Evolutionary conservation across 2,329 filamentous ascomycete species (phyloP), one percentile per base, ranked within the genome.

Genomic region (Setomelanomma holmii): DNA sequence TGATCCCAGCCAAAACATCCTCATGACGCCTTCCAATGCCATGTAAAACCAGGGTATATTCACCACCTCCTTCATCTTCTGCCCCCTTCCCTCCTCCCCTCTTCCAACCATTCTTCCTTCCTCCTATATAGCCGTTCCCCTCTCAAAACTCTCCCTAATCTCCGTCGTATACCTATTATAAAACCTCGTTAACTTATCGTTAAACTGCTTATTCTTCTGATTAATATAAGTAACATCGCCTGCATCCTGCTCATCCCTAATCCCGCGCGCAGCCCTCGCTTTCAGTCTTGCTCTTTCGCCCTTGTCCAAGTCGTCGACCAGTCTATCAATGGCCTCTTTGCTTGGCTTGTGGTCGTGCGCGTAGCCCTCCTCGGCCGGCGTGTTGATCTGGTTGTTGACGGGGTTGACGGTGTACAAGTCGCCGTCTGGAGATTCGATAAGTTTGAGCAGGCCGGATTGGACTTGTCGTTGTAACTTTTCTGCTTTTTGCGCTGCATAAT

Each of bases 201-300:
- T 99, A 81, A 99, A 99, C 82, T 97, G 92, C 83, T 98, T 98
- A 83, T 99, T 99, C 71, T 99, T 97, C 79, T 97, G 92, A 79
- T 99, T 99, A 84, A 99, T 99, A 78, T 96, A 98, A 6, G 93
- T 98, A 66, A 98, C 90, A 76, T 99, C 95, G 22, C 86, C 89
- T 41, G 93, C 90, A 58, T 96, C 92, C 51, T 67, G 61, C 52
- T 93, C 91, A 57, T 79, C 76, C 72, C 87, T 85, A 11, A 86
- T 85, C 73, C 89, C 86, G 46, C 92, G 84, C 61, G 96, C 91
- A 73, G 85, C 87, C 66, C 92, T 84, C 80, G 96, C 96, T 83
- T 93, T 96, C 69, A 96, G 72, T 45, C 92, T 83, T 45, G 87
- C 84, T 66, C 96, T 92, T 77, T 99, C 95, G 1, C 93, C 91